These are phyloP conservation scores for Pisolithus orientalis DNA, from an alignment of 768 basidiomycete species.

Conservation along the genomic window DNA sequence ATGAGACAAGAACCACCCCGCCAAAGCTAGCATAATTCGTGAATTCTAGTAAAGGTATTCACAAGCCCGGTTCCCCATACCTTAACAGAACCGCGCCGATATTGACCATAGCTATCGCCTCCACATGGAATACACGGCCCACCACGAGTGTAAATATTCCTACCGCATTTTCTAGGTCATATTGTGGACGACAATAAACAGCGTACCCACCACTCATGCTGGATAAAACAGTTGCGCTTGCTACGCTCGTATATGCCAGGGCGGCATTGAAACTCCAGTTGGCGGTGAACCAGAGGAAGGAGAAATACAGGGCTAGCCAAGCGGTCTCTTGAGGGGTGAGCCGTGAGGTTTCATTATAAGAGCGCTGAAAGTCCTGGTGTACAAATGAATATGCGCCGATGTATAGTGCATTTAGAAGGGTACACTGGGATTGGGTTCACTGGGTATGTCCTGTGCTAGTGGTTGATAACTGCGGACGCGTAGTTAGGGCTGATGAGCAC, in stretches of 20 bases:
- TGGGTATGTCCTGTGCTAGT: constrained; percentile 11
- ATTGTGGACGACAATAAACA: background rate
- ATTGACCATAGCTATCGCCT: constrained; percentile 67
- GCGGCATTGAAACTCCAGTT: constrained; percentile 89
- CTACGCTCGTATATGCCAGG: constrained; percentile 86
- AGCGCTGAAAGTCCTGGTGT: constrained; percentile 8
- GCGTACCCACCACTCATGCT: constrained; percentile 73
- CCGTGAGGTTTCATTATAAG: constrained; percentile 25
- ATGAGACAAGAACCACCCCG: constrained; percentile 84
- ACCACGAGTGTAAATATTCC: constrained; percentile 91
- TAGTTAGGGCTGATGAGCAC: background rate
- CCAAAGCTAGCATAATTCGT: constrained; percentile 46
- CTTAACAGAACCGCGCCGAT: constrained; percentile 72
- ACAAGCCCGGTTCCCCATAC: constrained; percentile 33
- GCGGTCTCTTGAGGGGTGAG: constrained; percentile 69
- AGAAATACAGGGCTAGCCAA: constrained; percentile 71
- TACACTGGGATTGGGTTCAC: constrained; percentile 15
- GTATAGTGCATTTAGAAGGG: background rate
- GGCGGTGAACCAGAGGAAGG: constrained; percentile 88
- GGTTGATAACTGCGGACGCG: constrained; percentile 18
- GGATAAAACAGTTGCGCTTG: constrained; percentile 87
- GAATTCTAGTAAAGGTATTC: constrained; percentile 1
- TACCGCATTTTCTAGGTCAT: constrained; percentile 21
- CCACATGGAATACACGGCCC: constrained; percentile 78
- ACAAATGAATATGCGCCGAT: background rate